A percentile compares a stretch with the other conserved stretches of the same genome.
Conservation (phyloP, 2,329 filamentous ascomycete species). For the Trichophyton rubrum region DNA sequence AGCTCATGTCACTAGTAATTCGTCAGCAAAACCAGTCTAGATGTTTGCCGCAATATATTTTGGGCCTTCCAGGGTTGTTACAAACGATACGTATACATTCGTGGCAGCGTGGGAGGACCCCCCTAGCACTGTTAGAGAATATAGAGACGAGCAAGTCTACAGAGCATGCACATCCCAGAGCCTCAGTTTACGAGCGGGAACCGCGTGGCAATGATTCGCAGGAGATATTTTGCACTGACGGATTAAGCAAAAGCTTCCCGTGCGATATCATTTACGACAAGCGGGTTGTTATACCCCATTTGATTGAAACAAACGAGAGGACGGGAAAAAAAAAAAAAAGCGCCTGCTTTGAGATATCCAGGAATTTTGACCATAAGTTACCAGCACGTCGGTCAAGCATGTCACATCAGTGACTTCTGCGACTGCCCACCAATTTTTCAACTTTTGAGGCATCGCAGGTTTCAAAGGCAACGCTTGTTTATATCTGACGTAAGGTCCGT, state of each 20-base stretch:
- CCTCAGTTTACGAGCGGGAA: background rate
- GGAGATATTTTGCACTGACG: background rate
- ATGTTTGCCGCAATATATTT: background rate
- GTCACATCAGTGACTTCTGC: background rate
- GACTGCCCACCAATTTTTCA: background rate
- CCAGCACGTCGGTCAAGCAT: background rate
- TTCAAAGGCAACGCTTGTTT: background rate
- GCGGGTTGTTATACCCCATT: background rate
- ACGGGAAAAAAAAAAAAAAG: no score
- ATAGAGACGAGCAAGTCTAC: background rate
- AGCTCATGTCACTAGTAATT: background rate
- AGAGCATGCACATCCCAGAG: background rate
- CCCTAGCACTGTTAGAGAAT: background rate
- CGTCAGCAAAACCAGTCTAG: conserved; percentile 1
- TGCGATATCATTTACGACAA: background rate
- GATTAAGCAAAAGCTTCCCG: background rate
- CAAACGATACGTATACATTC: background rate
- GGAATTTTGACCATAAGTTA: background rate
- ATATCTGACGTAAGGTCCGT: background rate
- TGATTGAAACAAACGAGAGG: background rate
- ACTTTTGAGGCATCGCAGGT: background rate
- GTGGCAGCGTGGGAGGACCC: background rate
- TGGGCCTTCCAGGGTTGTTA: background rate
- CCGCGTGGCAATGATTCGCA: background rate
- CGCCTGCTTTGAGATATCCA: background rate